These are phyloP conservation scores for Coffea eugenioides DNA, from an alignment of 257 asterid species.

Conservation along the genomic window DNA sequence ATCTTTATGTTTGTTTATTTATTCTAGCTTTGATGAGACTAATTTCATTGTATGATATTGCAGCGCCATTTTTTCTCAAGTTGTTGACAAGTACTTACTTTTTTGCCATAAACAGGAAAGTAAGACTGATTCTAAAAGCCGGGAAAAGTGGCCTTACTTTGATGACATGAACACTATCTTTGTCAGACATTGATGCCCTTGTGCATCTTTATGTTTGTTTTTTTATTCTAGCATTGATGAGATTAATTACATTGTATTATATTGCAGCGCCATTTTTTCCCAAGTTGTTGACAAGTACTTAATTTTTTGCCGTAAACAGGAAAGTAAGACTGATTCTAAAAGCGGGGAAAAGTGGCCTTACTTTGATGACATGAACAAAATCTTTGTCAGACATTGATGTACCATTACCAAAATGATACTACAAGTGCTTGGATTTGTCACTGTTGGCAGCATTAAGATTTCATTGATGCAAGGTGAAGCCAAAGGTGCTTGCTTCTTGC, in stretches of 20 bases:
- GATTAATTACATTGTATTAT: no score
- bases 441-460: constrained; percentile 1
- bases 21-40: neutral
- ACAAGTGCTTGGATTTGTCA: neutral
- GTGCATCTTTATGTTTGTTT: no score
- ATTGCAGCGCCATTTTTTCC: no score
- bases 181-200: constrained; percentile 7
- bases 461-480: neutral
- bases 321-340: constrained; percentile 11
- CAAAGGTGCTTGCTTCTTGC: neutral
- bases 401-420: constrained; percentile 7
- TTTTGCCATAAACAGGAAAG: constrained; percentile 19
- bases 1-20: neutral
- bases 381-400: constrained; percentile 16
- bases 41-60: neutral
- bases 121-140: constrained; percentile 11
- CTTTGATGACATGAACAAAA: constrained; percentile 18
- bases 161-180: constrained; percentile 17
- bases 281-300: neutral
- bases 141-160: constrained; percentile 23
- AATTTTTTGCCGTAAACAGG: constrained; percentile 16
- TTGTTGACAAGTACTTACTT: neutral
- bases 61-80: neutral
- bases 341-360: constrained; percentile 21
- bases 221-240: no score